Conservation (phyloP, 1,139 yeast genomes). For the Yamadazyma atmosphaerica region DNA sequence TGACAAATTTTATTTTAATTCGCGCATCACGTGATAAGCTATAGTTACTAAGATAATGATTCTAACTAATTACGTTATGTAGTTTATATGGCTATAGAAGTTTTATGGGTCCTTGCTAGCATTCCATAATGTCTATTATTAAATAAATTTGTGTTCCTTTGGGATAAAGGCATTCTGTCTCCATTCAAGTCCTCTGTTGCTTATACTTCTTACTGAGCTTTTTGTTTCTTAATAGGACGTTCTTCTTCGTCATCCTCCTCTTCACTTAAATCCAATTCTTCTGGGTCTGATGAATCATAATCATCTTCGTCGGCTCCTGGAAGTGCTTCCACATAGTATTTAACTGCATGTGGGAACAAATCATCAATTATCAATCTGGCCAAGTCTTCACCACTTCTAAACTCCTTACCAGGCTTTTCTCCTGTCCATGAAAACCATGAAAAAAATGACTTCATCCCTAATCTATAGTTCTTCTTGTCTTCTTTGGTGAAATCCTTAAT, state of each 20-base stretch:
- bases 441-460: conserved; percentile 73
- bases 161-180: too few relatives aligned
- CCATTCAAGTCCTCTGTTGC: background rate
- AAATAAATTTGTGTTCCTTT: too few relatives aligned
- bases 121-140: too few relatives aligned
- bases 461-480: conserved; percentile 60
- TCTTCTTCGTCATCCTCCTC: conserved; percentile 26
- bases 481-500: conserved; percentile 40
- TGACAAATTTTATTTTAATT: too few relatives aligned
- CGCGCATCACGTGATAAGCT: too few relatives aligned
- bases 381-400: conserved; percentile 68
- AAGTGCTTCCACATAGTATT: conserved; percentile 69
- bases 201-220: conserved; percentile 5
- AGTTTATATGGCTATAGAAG: too few relatives aligned
- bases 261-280: conserved; percentile 55
- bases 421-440: conserved; percentile 82
- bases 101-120: too few relatives aligned
- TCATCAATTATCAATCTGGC: conserved; percentile 65
- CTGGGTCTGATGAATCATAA: conserved; percentile 54
- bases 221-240: conserved; percentile 4
- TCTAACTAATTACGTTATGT: too few relatives aligned
- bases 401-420: conserved; percentile 68
- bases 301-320: conserved; percentile 56
- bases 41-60: too few relatives aligned
- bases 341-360: conserved; percentile 69